Evolutionary conservation across 2,329 filamentous ascomycete genomes (phyloP).

Genomic region (Domatiomyces catenatus): DNA sequence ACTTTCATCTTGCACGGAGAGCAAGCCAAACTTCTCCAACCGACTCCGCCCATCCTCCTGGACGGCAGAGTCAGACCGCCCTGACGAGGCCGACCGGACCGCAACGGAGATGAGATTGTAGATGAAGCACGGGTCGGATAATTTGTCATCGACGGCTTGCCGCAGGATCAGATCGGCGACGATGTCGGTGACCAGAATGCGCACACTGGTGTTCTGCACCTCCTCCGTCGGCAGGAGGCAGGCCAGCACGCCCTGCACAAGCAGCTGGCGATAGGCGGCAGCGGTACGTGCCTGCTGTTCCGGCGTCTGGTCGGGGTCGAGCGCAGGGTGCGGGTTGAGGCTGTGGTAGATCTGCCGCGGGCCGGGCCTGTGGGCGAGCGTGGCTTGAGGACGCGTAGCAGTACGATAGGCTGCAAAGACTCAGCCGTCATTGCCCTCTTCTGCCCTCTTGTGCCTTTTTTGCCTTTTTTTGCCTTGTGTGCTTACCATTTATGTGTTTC

Average conservation of each 20-base stretch:
- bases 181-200: constrained; percentile 70
- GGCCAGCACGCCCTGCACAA: constrained; percentile 69
- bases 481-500: constrained; percentile 61
- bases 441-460: not conserved
- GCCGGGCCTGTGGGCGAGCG: constrained; percentile 45
- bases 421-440: not conserved
- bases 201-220: constrained; percentile 71
- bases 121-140: constrained; percentile 75
- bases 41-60: constrained; percentile 23
- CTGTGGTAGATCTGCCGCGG: constrained; percentile 65
- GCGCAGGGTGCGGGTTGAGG: constrained; percentile 61
- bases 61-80: constrained; percentile 16
- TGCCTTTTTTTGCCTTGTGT: no score
- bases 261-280: constrained; percentile 65
- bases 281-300: constrained; percentile 57
- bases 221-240: constrained; percentile 85
- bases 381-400: constrained; percentile 43
- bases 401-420: constrained; percentile 51
- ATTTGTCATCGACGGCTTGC: constrained; percentile 61
- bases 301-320: constrained; percentile 25
- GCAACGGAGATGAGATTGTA: constrained; percentile 71
- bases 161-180: constrained; percentile 81
- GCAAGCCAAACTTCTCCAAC: constrained; percentile 43
- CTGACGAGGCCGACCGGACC: constrained; percentile 33
- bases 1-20: constrained; percentile 23